phyloP scores from a whole-genome alignment of 371 early-diverging fungal genomes.

The Syncephalastrum monosporum region DNA sequence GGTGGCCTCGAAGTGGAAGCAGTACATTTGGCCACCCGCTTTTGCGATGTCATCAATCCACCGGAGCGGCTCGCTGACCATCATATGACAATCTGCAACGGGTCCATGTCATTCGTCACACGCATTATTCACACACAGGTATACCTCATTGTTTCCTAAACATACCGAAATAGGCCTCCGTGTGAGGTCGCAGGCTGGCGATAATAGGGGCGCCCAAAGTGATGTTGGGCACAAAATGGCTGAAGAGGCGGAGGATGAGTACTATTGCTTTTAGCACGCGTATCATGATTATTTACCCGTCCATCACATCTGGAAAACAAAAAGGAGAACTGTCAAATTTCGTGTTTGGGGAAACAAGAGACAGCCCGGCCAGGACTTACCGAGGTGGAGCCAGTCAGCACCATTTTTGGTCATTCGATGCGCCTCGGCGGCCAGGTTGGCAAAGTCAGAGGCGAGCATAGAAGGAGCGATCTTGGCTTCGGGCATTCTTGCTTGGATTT shows the following conservation, averaged over 20 bases:
- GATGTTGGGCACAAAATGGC: conserved; percentile 98
- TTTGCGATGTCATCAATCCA: conserved; percentile 95
- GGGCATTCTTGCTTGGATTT: conserved; percentile 47
- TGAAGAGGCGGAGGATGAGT: conserved; percentile 19
- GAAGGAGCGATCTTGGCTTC: conserved; percentile 87
- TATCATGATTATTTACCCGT: conserved; percentile 59
- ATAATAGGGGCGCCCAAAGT: conserved; percentile 96
- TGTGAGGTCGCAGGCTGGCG: conserved; percentile 82
- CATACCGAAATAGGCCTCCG: conserved; percentile 85
- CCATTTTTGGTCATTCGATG: conserved; percentile 85
- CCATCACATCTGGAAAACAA: conserved; percentile 68
- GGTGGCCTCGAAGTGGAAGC: conserved; percentile 95
- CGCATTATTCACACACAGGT: background rate
- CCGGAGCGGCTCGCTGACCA: conserved; percentile 92
- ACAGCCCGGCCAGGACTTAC: conserved; percentile 37
- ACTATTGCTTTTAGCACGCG: background rate
- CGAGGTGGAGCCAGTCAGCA: conserved; percentile 97
- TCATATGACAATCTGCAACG: conserved; percentile 90
- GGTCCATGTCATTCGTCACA: background rate
- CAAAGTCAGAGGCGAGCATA: conserved; percentile 93
- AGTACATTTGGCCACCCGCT: conserved; percentile 90
- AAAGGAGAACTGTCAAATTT: conserved; percentile 4
- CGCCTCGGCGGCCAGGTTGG: conserved; percentile 84
- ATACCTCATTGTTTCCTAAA: background rate
- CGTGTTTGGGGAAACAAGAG: background rate